A percentile compares a stretch with the other conserved stretches of the same genome.
Conservation (phyloP, 2,329 filamentous ascomycete genomes). For the Penicillium janthinellum region DNA sequence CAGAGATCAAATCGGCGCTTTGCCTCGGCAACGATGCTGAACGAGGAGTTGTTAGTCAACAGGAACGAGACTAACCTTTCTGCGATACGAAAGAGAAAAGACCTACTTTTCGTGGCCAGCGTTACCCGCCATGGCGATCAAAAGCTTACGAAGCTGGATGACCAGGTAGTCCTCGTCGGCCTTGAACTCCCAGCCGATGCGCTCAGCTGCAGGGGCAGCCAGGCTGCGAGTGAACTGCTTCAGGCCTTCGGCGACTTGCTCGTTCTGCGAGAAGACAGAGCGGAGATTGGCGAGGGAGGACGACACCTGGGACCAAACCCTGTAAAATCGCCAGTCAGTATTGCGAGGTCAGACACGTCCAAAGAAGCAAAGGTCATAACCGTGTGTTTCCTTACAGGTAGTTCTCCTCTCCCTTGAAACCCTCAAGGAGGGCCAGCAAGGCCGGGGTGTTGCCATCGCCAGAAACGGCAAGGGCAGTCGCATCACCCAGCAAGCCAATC, state of each 20-base stretch:
- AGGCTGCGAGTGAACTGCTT: slow-evolving; percentile 79
- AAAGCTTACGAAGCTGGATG: slow-evolving; percentile 77
- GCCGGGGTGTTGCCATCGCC: slow-evolving; percentile 81
- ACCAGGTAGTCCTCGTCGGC: slow-evolving; percentile 78
- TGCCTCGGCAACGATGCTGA: slow-evolving; percentile 70
- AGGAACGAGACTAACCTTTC: neutral
- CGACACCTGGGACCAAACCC: slow-evolving; percentile 83
- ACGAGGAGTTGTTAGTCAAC: neutral
- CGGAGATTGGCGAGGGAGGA: slow-evolving; percentile 75
- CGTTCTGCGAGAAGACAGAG: slow-evolving; percentile 80
- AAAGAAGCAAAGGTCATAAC: neutral
- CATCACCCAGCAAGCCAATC: slow-evolving; percentile 88
- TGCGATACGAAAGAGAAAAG: neutral
- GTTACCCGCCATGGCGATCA: slow-evolving; percentile 74
- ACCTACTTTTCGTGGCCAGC: slow-evolving; percentile 74
- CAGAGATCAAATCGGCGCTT: slow-evolving; percentile 79
- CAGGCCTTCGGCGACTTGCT: slow-evolving; percentile 69
- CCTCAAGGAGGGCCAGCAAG: slow-evolving; percentile 79
- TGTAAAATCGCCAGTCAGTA: slow-evolving; percentile 30
- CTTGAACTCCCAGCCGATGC: slow-evolving; percentile 84
- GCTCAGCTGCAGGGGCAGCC: slow-evolving; percentile 71
- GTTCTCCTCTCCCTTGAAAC: slow-evolving; percentile 79
- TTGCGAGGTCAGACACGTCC: neutral
- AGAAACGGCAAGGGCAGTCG: slow-evolving; percentile 83
- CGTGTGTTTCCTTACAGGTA: slow-evolving; percentile 60